These are phyloP conservation scores for Caloboletus inedulis DNA, from an alignment of 1,284 basidiomycete species.

Conservation along the genomic window DNA sequence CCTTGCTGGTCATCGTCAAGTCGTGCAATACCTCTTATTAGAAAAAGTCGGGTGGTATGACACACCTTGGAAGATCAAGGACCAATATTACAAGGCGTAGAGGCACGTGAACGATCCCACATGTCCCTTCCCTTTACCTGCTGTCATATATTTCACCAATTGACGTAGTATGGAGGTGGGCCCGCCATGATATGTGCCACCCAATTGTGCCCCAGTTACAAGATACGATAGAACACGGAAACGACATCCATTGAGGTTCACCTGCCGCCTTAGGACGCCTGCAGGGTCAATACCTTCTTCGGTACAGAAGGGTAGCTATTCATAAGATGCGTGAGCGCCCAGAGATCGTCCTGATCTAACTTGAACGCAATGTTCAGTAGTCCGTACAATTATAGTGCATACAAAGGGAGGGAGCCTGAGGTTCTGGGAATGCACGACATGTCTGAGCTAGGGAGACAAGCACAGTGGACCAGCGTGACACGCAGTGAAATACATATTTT, in stretches of 20 bases:
- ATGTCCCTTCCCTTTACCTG: too few relatives aligned
- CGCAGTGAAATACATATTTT: not conserved
- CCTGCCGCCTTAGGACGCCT: constrained; percentile 33
- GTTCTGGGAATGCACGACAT: constrained; percentile 3
- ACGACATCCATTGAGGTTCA: constrained; percentile 9
- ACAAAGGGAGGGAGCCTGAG: not conserved
- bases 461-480: not conserved
- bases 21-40: constrained; percentile 65
- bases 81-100: constrained; percentile 30
- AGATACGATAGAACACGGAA: not conserved
- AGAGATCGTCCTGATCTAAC: constrained; percentile 80
- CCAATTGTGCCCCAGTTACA: not conserved
- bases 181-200: not conserved
- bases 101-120: not conserved
- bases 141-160: not conserved
- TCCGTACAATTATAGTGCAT: not conserved
- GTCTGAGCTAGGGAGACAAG: not conserved
- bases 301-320: constrained; percentile 77
- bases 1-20: constrained; percentile 44
- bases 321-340: constrained; percentile 84
- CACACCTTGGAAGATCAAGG: constrained; percentile 56
- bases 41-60: constrained; percentile 72
- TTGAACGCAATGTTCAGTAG: constrained; percentile 28
- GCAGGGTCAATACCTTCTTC: constrained; percentile 58
- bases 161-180: too few relatives aligned